Evolutionary conservation across 2,329 filamentous ascomycete species (phyloP).

Genomic region (Penicillium sp.): DNA sequence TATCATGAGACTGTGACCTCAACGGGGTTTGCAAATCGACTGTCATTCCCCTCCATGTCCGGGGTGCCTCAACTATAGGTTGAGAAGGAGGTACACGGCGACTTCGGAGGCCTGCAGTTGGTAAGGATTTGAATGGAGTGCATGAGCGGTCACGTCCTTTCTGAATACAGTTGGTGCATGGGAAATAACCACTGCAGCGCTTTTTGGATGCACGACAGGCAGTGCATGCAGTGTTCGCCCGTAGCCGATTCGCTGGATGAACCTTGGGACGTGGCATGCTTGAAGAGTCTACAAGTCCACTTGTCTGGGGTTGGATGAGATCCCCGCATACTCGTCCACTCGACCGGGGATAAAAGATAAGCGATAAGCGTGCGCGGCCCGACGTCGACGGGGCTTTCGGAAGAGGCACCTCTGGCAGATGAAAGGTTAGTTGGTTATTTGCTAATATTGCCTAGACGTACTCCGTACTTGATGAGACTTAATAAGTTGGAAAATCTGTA

Average conservation of each 20-base stretch:
- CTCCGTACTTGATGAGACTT: too few relatives aligned
- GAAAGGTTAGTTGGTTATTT: background rate
- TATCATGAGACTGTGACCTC: slow-evolving; percentile 1
- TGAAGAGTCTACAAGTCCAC: background rate
- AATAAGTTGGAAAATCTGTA: too few relatives aligned
- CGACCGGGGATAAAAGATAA: background rate
- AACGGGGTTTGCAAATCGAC: background rate
- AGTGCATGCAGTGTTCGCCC: slow-evolving; percentile 51
- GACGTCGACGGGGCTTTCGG: background rate
- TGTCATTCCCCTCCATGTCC: background rate
- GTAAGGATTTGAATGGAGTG: slow-evolving; percentile 34
- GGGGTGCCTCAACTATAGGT: background rate
- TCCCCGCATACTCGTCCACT: background rate
- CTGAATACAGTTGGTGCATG: slow-evolving; percentile 49
- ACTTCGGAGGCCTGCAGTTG: slow-evolving; percentile 15
- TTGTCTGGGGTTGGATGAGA: slow-evolving; percentile 2
- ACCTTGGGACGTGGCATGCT: slow-evolving; percentile 55
- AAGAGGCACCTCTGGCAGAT: background rate
- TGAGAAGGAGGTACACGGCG: slow-evolving; percentile 7
- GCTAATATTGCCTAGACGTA: too few relatives aligned
- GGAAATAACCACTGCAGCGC: slow-evolving; percentile 50
- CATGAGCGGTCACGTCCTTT: slow-evolving; percentile 44
- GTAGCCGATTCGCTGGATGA: slow-evolving; percentile 48
- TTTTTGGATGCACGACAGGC: slow-evolving; percentile 53
- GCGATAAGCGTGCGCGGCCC: slow-evolving; percentile 4